phyloP scores from a whole-genome alignment of 805 yeast genomes.

The Yarrowia keelungensis region DNA sequence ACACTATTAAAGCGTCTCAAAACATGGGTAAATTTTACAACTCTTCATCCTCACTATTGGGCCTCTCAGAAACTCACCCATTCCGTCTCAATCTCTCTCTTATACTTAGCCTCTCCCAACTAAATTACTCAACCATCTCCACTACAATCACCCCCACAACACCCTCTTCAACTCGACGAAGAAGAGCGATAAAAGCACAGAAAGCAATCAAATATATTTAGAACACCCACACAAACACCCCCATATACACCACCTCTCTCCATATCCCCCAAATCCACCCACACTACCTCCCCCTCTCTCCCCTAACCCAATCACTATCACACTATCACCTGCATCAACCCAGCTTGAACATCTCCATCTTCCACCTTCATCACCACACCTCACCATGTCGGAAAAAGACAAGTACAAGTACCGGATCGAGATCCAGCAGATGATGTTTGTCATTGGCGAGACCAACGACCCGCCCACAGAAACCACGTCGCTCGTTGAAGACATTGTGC shows the following conservation, averaged over 20 bases:
- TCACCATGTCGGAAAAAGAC: slow-evolving; percentile 41
- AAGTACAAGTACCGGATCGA: slow-evolving; percentile 81
- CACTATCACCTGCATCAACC: neutral
- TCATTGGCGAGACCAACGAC: slow-evolving; percentile 91
- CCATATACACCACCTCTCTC: neutral
- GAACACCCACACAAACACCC: no score
- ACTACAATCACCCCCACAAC: no score
- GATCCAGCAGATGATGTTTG: slow-evolving; percentile 99
- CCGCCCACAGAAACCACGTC: slow-evolving; percentile 92
- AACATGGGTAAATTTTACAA: no score
- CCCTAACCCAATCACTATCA: neutral
- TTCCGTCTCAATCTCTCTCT: no score
- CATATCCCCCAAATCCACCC: neutral
- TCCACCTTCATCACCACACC: neutral
- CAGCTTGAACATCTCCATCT: neutral
- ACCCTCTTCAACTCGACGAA: no score
- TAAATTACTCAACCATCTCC: no score
- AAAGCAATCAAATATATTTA: no score
- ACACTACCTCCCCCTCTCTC: neutral
- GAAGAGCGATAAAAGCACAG: no score
- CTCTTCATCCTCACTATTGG: no score
- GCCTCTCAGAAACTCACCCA: no score
- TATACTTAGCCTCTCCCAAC: no score
- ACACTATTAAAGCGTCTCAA: no score
- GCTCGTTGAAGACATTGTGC: slow-evolving; percentile 92